Base-by-base conservation (phyloP, 306 rosid genomes). In the Lablab purpureus region DNA sequence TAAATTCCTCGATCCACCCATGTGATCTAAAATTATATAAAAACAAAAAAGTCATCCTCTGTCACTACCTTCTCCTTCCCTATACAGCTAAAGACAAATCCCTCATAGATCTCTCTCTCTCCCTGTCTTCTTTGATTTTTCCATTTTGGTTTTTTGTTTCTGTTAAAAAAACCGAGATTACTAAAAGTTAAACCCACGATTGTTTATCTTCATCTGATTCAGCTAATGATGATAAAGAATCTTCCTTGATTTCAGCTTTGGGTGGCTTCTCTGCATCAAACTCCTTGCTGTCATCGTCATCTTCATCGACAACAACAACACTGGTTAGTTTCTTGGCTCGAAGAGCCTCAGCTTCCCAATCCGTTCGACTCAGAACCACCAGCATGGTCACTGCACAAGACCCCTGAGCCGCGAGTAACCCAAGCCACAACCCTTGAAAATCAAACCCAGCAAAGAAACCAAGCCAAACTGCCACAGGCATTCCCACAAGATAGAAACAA, bases 401-500 rank as follows among this genome's bases (percentile, higher is more conserved):
- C 1, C 86, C 92, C 69, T 95, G 97, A 15, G 99, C 98, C 0
- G 88, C 99, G 80, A 95, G 65, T 1, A 95, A 89, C 2, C 97
- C 98, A 15, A 95, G 32, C 99, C 99, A 95, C 12, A 95, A 56
- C 2, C 99, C 99, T 84, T 47, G 72, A 68, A 96, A 93, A 79
- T 93, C 99, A 34, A 91, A 84, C 49, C 90, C 91, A 5, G 77
- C 82, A 68, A 70, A 88, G 81, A 91, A 93, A 10, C 86, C 87
- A 51, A 91, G 58, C 72, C 84, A 88, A 79, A 93, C 73, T 1
- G 99, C 96, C 82, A 91, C 89, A 3, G 99, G 99, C 97, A 82
- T 90, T 77, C 99, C 99, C 23, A 96, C 96, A n/a, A 90, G 70
- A 73, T 96, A 96, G 80, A 96, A 96, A 76, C 96, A 88, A 1